A percentile compares a stretch with the other conserved stretches of the same genome.
phyloP scores from a whole-genome alignment of 163 green algal genomes.

The Scenedesmus sp. region DNA sequence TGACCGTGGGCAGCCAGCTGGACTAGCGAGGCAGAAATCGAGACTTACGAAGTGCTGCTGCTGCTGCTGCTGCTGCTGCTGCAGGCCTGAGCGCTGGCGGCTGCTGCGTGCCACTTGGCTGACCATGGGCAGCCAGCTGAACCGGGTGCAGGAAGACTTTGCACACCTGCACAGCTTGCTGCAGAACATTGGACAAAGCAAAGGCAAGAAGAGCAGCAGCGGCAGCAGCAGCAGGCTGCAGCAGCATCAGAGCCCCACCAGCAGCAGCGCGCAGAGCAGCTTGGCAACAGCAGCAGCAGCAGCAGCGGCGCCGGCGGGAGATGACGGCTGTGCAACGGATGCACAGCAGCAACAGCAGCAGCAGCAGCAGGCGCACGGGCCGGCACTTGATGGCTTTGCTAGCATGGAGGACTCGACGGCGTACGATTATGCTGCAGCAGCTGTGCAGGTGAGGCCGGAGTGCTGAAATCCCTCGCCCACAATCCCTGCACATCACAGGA shows the following conservation, averaged over 20 bases:
- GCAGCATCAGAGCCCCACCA: background rate
- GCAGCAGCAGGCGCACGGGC: background rate
- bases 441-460: conserved; percentile 9
- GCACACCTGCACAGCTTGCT: conserved; percentile 19
- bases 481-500: no score
- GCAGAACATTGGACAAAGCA: background rate
- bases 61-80: background rate
- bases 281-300: background rate
- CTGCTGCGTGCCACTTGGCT: conserved; percentile 35
- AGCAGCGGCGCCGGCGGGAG: background rate
- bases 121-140: conserved; percentile 36
- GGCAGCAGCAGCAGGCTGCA: background rate
- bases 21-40: no score
- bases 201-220: background rate
- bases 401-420: conserved; percentile 28
- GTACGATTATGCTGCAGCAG: conserved; percentile 35
- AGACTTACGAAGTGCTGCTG: background rate
- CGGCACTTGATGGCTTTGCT: background rate
- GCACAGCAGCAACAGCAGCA: background rate
- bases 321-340: background rate
- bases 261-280: background rate
- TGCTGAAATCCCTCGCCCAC: background rate
- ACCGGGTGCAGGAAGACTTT: conserved; percentile 37
- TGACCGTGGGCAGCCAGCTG: background rate
- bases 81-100: conserved; percentile 40